phyloP scores from a whole-genome alignment of 2,329 filamentous ascomycete genomes.

The Colletotrichum destructivum region DNA sequence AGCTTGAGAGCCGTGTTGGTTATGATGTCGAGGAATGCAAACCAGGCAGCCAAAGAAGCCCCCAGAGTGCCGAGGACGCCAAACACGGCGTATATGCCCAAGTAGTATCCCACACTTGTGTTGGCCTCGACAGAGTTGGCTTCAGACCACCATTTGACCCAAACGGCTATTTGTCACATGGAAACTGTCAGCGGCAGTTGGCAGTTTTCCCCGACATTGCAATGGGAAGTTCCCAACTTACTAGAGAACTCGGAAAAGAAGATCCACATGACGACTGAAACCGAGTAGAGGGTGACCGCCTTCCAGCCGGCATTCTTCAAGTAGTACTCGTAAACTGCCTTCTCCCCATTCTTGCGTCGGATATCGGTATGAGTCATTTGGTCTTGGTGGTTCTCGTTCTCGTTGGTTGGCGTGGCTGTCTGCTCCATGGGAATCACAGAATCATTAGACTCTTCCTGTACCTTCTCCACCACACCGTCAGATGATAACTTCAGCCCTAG shows the following conservation, averaged over 20 bases:
- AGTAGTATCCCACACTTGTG: constrained; percentile 8
- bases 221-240: not conserved
- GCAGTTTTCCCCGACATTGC: too few species aligned
- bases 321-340: constrained; percentile 32
- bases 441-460: not conserved
- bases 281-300: constrained; percentile 10
- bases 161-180: constrained; percentile 6
- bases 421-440: not conserved
- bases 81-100: constrained; percentile 29
- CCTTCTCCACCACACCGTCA: not conserved
- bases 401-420: not conserved
- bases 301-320: constrained; percentile 23
- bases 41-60: constrained; percentile 20
- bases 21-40: constrained; percentile 30
- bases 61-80: constrained; percentile 17
- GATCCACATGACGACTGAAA: constrained; percentile 4
- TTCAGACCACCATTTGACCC: constrained; percentile 40
- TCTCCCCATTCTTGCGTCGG: constrained; percentile 35
- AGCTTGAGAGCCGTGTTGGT: constrained; percentile 33
- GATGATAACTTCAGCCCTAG: not conserved
- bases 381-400: not conserved
- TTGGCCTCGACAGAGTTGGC: constrained; percentile 1
- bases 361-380: not conserved
- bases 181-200: not conserved
- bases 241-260: constrained; percentile 38